Conservation (phyloP, 179 eudicot genomes). For the Beta lomatogona region DNA sequence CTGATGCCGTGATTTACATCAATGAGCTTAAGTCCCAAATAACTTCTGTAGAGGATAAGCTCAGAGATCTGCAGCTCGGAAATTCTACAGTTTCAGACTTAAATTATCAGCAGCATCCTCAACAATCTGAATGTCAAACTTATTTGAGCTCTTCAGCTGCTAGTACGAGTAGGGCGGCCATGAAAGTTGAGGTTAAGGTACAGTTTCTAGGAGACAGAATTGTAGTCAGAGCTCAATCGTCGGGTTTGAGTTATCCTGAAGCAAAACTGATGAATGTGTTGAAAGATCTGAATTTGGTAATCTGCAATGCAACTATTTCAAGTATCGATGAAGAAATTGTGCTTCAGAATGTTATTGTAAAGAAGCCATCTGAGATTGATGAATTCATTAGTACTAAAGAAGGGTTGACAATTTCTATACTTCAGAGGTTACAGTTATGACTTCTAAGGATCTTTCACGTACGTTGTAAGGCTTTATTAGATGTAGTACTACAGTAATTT, state of each 20-base stretch:
- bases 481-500: no score
- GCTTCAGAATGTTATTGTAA: conserved; percentile 34
- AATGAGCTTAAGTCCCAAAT: conserved; percentile 14
- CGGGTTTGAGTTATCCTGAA: conserved; percentile 31
- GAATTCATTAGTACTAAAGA: not conserved
- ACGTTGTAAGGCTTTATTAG: not conserved
- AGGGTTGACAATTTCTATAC: conserved; percentile 18
- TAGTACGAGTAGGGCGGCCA: no score
- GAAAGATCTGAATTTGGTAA: conserved; percentile 23
- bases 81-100: not conserved
- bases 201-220: conserved; percentile 28
- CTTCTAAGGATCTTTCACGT: not conserved
- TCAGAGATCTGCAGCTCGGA: not conserved
- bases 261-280: conserved; percentile 44
- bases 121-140: not conserved
- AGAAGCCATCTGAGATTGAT: conserved; percentile 12
- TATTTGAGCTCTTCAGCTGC: no score
- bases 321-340: conserved; percentile 34
- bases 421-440: conserved; percentile 1
- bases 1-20: conserved; percentile 25
- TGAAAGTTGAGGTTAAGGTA: conserved; percentile 34
- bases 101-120: not conserved
- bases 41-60: not conserved
- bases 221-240: conserved; percentile 30
- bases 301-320: conserved; percentile 37